phyloP scores from a whole-genome alignment of 2,329 filamentous ascomycete genomes.

The Epicoccum sorghinum region DNA sequence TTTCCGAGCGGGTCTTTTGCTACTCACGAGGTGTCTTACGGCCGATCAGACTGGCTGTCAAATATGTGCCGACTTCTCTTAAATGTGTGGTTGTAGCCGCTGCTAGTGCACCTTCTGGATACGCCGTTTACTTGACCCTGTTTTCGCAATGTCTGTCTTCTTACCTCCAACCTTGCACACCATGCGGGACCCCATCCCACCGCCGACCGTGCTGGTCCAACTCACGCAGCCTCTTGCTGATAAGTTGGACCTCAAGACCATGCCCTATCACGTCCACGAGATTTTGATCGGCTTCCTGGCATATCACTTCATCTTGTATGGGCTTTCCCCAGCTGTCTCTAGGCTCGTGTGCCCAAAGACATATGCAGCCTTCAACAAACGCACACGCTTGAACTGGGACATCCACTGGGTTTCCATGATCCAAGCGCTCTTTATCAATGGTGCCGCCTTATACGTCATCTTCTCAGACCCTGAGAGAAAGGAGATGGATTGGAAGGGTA shows the following conservation, averaged over 20 bases:
- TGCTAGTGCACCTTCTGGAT: conserved; percentile 12
- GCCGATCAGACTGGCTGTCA: background rate
- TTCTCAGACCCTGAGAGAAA: conserved; percentile 67
- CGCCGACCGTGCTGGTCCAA: conserved; percentile 61
- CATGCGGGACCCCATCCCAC: conserved; percentile 76
- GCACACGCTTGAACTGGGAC: conserved; percentile 79
- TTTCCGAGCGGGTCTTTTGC: conserved; percentile 13
- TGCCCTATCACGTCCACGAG: conserved; percentile 81
- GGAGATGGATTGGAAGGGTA: conserved; percentile 70
- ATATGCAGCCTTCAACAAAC: conserved; percentile 66
- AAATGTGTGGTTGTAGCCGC: conserved; percentile 11
- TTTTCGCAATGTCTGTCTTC: conserved; percentile 27
- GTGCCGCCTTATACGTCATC: conserved; percentile 74
- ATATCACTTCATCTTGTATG: conserved; percentile 72
- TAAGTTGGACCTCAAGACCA: conserved; percentile 64
- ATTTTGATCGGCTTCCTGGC: conserved; percentile 68
- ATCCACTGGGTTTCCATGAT: conserved; percentile 84
- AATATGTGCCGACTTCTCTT: conserved; percentile 6
- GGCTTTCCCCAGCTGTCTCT: conserved; percentile 72
- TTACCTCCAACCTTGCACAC: conserved; percentile 32
- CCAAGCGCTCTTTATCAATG: conserved; percentile 75
- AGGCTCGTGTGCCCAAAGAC: conserved; percentile 63
- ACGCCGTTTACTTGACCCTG: conserved; percentile 13
- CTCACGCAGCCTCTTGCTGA: conserved; percentile 70
- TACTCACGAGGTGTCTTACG: conserved; percentile 14